Base-by-base conservation (phyloP, 805 yeast genomes). In the Nakazawaea populi region DNA sequence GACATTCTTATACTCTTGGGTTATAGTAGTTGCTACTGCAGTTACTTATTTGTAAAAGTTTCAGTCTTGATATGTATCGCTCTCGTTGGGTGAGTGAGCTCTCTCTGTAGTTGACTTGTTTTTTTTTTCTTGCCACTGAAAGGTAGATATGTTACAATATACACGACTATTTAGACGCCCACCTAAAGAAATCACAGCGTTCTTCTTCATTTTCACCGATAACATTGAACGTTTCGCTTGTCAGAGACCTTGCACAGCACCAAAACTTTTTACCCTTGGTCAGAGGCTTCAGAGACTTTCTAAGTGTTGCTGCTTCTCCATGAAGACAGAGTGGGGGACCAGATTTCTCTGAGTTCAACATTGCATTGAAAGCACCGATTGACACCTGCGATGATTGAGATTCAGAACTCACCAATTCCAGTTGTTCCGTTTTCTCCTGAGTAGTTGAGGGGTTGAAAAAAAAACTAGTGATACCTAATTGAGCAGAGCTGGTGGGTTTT, bases 141-240 rank as follows among this genome's bases (percentile, higher is more conserved):
- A 11, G 35, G 11, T 8, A 32, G 28, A n/a, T 14, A 18, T 9
- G 27, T 42, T 42, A n/a, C 44, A 11, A 18, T n/a, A n/a, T 39
- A 41, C 52, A 49, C 52, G 48, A 49, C 52, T 39, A 46, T 47
- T 59, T 60, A 39, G 59, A 66, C 10, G 68, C 74, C 84, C 85
- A 79, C 61, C 79, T 72, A 60, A 80, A 80, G 56, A 63, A 78
- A 1, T 76, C 79, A 61, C 85, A 80, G n/a, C 71, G 72, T 46
- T 62, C 67, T 10, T 66, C 69, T 7, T 52, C 54, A 12, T 34
- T 46, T 37, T 34, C 47, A 18, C 28, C 48, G 14, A 47, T 52
- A n/a, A 30, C 6, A 46, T 5, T 56, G 53, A 29, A 54, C 56
- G 24, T 72, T 72, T 55, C 62, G 12, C 53, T 52, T 38, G 49